Conservation (phyloP, 2,329 filamentous ascomycete genomes). For the Arthroderma sp. region DNA sequence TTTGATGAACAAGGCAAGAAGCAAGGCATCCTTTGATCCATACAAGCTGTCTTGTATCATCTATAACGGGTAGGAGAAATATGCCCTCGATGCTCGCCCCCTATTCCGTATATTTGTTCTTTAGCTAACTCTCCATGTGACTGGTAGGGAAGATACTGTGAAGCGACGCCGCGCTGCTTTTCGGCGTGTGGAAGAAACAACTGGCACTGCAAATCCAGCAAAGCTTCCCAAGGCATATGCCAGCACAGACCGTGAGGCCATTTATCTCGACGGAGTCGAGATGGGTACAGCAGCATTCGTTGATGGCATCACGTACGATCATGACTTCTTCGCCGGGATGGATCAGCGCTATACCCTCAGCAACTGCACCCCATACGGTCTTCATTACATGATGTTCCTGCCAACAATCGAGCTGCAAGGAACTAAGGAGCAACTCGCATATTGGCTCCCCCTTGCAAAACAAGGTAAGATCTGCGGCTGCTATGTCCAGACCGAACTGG, state of each 20-base stretch:
- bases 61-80: slow-evolving; percentile 6
- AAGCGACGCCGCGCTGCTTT: slow-evolving; percentile 8
- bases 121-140: neutral
- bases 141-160: slow-evolving; percentile 6
- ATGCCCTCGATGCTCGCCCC: neutral
- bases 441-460: slow-evolving; percentile 9
- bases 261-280: slow-evolving; percentile 15
- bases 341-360: slow-evolving; percentile 10
- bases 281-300: slow-evolving; percentile 15
- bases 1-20: slow-evolving; percentile 6
- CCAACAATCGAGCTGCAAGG: slow-evolving; percentile 10
- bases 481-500: slow-evolving; percentile 21
- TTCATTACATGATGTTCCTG: slow-evolving; percentile 12
- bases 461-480: slow-evolving; percentile 7
- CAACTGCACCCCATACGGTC: slow-evolving; percentile 10
- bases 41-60: slow-evolving; percentile 8
- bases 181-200: slow-evolving; percentile 6
- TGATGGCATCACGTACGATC: slow-evolving; percentile 14
- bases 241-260: slow-evolving; percentile 14
- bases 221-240: slow-evolving; percentile 16
- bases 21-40: slow-evolving; percentile 6
- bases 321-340: slow-evolving; percentile 14
- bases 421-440: slow-evolving; percentile 5
- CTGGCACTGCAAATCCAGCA: slow-evolving; percentile 11
- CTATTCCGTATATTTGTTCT: no score